A percentile compares a stretch with the other conserved stretches of the same genome.
Evolutionary conservation across 441 rosid species (phyloP).

Genomic region (Euphorbia corollata): DNA sequence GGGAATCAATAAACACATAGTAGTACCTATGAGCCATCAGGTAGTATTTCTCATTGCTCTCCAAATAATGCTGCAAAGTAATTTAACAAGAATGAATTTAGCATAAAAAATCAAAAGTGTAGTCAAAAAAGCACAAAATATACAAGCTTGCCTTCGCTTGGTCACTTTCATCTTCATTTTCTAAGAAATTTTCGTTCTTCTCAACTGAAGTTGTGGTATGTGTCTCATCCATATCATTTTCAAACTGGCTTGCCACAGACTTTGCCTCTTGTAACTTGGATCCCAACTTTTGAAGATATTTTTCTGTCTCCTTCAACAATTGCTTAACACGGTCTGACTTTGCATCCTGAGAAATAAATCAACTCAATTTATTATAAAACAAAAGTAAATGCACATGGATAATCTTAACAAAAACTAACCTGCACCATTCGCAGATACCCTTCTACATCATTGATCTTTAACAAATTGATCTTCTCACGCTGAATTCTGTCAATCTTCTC

Average conservation of each 20-base stretch:
- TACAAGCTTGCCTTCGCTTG: slow-evolving; percentile 70
- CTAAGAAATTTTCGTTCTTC: slow-evolving; percentile 49
- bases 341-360: slow-evolving; percentile 64
- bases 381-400: slow-evolving; percentile 16
- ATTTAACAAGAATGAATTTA: slow-evolving; percentile 20
- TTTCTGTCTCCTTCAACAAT: slow-evolving; percentile 86
- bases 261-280: slow-evolving; percentile 75
- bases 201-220: slow-evolving; percentile 36
- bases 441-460: slow-evolving; percentile 95
- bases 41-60: slow-evolving; percentile 95
- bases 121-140: slow-evolving; percentile 17
- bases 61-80: slow-evolving; percentile 76
- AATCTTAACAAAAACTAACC: slow-evolving; percentile 38
- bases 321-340: slow-evolving; percentile 95
- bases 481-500: slow-evolving; percentile 94
- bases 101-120: slow-evolving; percentile 16
- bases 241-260: slow-evolving; percentile 48
- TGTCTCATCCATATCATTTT: slow-evolving; percentile 57
- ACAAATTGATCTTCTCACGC: slow-evolving; percentile 87
- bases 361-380: slow-evolving; percentile 16
- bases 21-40: slow-evolving; percentile 91
- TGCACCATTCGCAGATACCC: slow-evolving; percentile 97
- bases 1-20: slow-evolving; percentile 12
- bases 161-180: slow-evolving; percentile 84
- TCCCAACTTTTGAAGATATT: slow-evolving; percentile 87